phyloP scores from a whole-genome alignment of 108 stramenopile genomes.

The Cylindrotheca fusiformis region DNA sequence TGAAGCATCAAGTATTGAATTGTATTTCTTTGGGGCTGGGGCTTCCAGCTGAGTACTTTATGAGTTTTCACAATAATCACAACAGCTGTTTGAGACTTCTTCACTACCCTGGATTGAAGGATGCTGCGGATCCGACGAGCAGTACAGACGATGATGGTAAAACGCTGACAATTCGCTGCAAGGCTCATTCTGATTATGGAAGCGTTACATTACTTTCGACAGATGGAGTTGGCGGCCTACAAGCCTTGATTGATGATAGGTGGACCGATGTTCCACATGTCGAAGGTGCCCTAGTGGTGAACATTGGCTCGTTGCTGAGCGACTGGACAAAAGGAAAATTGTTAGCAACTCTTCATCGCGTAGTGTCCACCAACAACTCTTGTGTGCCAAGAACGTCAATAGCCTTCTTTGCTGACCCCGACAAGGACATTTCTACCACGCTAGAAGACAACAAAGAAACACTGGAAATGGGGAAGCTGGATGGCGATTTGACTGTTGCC shows the following conservation, averaged over 20 bases:
- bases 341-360: constrained; percentile 63
- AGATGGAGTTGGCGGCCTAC: constrained; percentile 60
- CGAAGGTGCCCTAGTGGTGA: constrained; percentile 57
- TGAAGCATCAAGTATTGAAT: constrained; percentile 39
- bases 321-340: constrained; percentile 55
- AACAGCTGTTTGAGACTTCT: constrained; percentile 54
- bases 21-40: constrained; percentile 57
- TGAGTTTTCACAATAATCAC: constrained; percentile 45
- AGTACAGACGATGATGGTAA: not conserved
- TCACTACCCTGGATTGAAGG: constrained; percentile 20
- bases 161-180: constrained; percentile 42
- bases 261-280: constrained; percentile 60
- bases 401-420: constrained; percentile 75
- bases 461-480: not conserved
- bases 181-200: constrained; percentile 78
- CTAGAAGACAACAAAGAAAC: constrained; percentile 1
- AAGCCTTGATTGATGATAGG: constrained; percentile 37
- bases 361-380: constrained; percentile 33
- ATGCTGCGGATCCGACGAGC: constrained; percentile 9
- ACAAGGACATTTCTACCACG: constrained; percentile 32
- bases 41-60: constrained; percentile 38
- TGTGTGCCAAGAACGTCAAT: constrained; percentile 38
- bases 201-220: constrained; percentile 58
- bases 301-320: constrained; percentile 56
- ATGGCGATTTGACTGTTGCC: constrained; percentile 44